Conservation (phyloP, 148 eudicot species). For the Polygonum maritimum region DNA sequence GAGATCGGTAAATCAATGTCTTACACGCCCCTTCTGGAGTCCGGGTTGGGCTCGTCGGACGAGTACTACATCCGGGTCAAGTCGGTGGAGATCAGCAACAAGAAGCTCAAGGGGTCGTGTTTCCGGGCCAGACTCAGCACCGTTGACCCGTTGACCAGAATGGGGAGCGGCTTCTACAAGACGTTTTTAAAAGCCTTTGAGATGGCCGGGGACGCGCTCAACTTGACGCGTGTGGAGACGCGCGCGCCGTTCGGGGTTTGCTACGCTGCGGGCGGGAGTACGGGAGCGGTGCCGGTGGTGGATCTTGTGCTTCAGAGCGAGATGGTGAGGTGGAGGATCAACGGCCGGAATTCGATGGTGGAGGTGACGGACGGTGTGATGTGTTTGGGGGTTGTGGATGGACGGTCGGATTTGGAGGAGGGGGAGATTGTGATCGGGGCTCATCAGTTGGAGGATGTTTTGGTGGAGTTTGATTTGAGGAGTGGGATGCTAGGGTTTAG, state of each 20-base stretch:
- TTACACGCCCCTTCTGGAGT: not conserved
- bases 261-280: not conserved
- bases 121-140: conserved; percentile 1
- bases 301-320: conserved; percentile 11
- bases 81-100: not conserved
- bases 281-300: not conserved
- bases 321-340: conserved; percentile 13
- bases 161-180: not conserved
- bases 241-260: not conserved
- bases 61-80: conserved; percentile 8
- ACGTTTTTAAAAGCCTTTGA: not conserved
- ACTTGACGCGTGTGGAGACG: not conserved
- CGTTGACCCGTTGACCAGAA: conserved; percentile 5
- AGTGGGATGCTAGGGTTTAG: conserved; percentile 9
- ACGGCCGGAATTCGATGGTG: conserved; percentile 11
- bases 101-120: not conserved
- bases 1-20: not conserved
- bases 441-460: not conserved
- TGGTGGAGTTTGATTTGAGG: conserved; percentile 10
- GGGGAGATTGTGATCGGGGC: conserved; percentile 6
- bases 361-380: not conserved
- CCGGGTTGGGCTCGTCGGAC: not conserved
- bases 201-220: not conserved
- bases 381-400: conserved; percentile 3
- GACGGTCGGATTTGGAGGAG: not conserved